A percentile compares a stretch with the other conserved stretches of the same genome.
These are phyloP conservation scores for Coemansia sp. DNA, from an alignment of 192 early-diverging fungal species.

Conservation along the genomic window DNA sequence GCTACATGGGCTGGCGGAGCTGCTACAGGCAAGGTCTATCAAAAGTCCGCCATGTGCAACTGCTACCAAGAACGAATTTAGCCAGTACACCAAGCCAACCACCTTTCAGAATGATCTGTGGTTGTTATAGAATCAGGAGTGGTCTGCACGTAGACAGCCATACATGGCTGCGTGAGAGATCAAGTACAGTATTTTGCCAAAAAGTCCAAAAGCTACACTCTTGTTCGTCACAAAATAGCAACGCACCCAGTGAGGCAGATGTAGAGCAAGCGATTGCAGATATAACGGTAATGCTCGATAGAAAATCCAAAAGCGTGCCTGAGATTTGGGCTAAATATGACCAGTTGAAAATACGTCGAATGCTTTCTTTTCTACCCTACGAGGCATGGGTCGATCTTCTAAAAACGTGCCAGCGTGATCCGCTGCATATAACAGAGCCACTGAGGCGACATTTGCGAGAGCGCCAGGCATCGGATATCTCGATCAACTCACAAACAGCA, in stretches of 20 bases:
- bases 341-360: conserved; percentile 35
- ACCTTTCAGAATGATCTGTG: background rate
- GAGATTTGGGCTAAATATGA: conserved; percentile 48
- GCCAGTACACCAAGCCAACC: background rate
- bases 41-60: background rate
- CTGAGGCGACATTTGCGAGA: background rate
- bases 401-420: conserved; percentile 33
- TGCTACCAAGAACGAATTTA: background rate
- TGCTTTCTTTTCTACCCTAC: conserved; percentile 40
- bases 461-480: background rate
- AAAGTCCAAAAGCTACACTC: background rate
- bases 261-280: conserved; percentile 20
- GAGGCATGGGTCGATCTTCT: conserved; percentile 36
- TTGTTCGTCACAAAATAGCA: background rate
- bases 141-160: background rate
- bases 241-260: conserved; percentile 13
- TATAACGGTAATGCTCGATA: conserved; percentile 16
- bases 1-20: background rate
- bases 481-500: background rate
- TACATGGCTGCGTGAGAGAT: background rate
- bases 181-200: background rate
- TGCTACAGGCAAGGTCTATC: background rate
- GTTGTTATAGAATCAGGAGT: background rate
- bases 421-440: background rate
- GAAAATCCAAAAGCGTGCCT: conserved; percentile 3